These are phyloP conservation scores for Suhomyces sp. DNA, from an alignment of 805 yeast genomes.

Conservation along the genomic window DNA sequence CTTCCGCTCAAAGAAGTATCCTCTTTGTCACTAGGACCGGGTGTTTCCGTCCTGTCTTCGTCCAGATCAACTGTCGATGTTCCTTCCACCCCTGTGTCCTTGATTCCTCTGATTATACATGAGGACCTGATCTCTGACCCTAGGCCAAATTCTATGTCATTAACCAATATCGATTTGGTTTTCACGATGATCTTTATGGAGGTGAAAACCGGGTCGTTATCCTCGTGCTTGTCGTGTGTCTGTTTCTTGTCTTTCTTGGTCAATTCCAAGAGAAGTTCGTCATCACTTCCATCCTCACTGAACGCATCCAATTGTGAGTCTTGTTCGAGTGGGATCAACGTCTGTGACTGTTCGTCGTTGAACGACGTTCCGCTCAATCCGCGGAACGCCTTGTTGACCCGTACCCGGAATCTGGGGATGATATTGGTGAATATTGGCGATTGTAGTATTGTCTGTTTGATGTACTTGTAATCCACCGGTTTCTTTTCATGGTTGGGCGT, in stretches of 20 bases:
- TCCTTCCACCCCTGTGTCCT: slow-evolving; percentile 10
- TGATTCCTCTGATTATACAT: slow-evolving; percentile 25
- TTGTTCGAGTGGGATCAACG: slow-evolving; percentile 26
- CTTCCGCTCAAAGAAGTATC: too few species aligned
- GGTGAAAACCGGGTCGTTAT: slow-evolving; percentile 4
- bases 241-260: slow-evolving; percentile 1
- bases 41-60: too few species aligned
- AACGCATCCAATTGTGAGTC: slow-evolving; percentile 42
- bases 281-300: slow-evolving; percentile 34
- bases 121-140: slow-evolving; percentile 34
- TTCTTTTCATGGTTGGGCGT: neutral
- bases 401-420: slow-evolving; percentile 33
- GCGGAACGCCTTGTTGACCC: slow-evolving; percentile 27
- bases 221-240: neutral
- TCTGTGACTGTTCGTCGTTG: slow-evolving; percentile 40
- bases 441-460: slow-evolving; percentile 39
- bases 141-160: slow-evolving; percentile 29
- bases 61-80: too few species aligned
- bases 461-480: slow-evolving; percentile 2
- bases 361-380: slow-evolving; percentile 36
- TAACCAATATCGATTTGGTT: slow-evolving; percentile 31
- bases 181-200: slow-evolving; percentile 29
- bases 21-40: too few species aligned
- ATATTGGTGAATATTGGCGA: slow-evolving; percentile 40
- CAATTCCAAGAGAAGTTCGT: slow-evolving; percentile 9